Base-by-base conservation (phyloP, 2,329 filamentous ascomycete species). In the Fusarium sororula region DNA sequence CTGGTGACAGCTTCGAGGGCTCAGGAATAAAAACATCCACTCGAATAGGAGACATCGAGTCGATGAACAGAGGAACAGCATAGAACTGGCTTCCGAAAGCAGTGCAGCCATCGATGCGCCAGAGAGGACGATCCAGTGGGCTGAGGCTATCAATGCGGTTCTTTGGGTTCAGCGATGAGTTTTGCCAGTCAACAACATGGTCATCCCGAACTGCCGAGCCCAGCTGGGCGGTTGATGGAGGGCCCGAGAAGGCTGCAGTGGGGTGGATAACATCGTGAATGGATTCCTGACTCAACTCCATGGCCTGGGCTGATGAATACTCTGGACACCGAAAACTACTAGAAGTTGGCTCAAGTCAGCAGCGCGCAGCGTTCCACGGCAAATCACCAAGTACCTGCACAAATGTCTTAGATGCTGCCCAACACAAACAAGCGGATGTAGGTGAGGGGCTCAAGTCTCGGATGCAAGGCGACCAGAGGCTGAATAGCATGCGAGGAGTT, bases 11-110 rank as follows among this genome's bases (percentile, higher is more conserved):
- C n/a, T 79, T 81, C 20, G 84, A 81, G 35, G 85, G 84, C 66
- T 89, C 86, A 8, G 88, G 85, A 38, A 90, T 85, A 76, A 89
- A 91, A 30, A 89, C 84, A 77, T 91, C 89, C 75, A 90, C 84
- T 44, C 89, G 86, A 74, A 89, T 84, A 3, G 89, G 89, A 8
- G 85, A 81, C 26, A 85, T 77, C 22, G 80, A 75, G 10, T 76
- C 73, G 37, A 88, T 74, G 76, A 90, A 90, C 28, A 88, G 81
- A 22, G 90, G 89, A 7, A 89, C 77, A 35, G 84, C 86, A 77
- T 88, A 90, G 75, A 87, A 89, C 77, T 90, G 89, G 17, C 87
- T 90, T 9, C 89, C 89, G 62, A 88, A 83, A 24, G 85, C 87
- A 28, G 87, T 87, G 74, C 86, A 88, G 55, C 89, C 89, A 72